Evolutionary conservation across 2,329 filamentous ascomycete species (phyloP), one percentile per base, ranked within the genome.

Genomic region (Calonectria pteridis): DNA sequence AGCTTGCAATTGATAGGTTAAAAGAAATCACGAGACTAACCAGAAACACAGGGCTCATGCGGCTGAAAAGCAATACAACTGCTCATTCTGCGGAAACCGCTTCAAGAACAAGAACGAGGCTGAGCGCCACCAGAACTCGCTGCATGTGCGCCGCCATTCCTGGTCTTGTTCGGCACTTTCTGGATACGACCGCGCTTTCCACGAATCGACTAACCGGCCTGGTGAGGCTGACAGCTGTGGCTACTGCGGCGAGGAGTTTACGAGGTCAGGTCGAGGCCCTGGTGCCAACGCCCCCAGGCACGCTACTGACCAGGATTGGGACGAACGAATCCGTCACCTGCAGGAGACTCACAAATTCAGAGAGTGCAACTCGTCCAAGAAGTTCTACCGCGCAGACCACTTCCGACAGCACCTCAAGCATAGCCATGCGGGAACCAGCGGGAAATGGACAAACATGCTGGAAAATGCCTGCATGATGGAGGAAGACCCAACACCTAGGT

Each of bases 31-130:
- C 43, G 20, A 55, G 23, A 81, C 81, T 82, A 76, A 83, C 76
- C 43, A 72, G 53, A 64, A 62, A 67, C 67, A 23, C 81, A 98
- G 96, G 76, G 88, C 93, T 55, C 96, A 98, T 83, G 95, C 97
- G 84, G 93, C 95, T 82, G 97, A 98, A 85, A 98, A 98, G 85
- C 96, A 98, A 85, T 98, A 98, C 84, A 94, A 94, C 75, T 98
- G 96, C 84, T 90, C 92, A 33, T 98, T 95, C 83, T 98, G 96
- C 84, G 94, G 94, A 51, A 98, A 98, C 83, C 93, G 96, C 14
- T 98, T 98, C 88, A 98, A 98, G 86, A 98, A 98, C 87, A 98
- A 98, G 86, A 98, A 98, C 81, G 97, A 98, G 86, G 96, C 96
- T 3, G 96, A 98, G 84, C 92, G 97, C 37, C 96, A 98, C 83